A percentile compares a stretch with the other conserved stretches of the same genome.
Evolutionary conservation across 345 rosid genomes (phyloP).

Genomic region (Arabidopsis arenosa): DNA sequence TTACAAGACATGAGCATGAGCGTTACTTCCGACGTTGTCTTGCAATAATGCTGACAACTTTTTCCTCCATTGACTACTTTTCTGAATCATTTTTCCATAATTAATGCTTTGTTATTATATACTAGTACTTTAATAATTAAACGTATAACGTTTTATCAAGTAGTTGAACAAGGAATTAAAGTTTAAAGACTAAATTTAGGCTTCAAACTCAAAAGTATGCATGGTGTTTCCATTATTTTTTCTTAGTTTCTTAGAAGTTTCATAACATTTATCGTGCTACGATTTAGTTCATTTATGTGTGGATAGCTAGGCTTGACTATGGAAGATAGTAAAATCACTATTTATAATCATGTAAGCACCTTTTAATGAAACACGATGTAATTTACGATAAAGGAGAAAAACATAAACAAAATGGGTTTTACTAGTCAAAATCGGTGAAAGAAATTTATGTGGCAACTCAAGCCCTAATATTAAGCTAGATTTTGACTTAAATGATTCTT

Average conservation of each 20-base stretch:
- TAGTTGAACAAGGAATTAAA: not conserved
- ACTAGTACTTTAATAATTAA: not conserved
- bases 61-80: slow-evolving; percentile 29
- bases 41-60: slow-evolving; percentile 38
- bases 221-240: not conserved
- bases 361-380: not conserved
- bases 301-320: slow-evolving; percentile 13
- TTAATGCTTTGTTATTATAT: slow-evolving; percentile 1
- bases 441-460: not conserved
- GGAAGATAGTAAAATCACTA: not conserved
- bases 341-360: slow-evolving; percentile 8
- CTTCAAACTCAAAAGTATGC: slow-evolving; percentile 14
- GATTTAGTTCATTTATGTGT: not conserved
- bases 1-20: slow-evolving; percentile 40
- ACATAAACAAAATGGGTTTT: not conserved
- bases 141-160: not conserved
- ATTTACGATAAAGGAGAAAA: not conserved
- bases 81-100: not conserved
- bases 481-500: not conserved
- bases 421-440: not conserved
- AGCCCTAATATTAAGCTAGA: not conserved
- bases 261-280: slow-evolving; percentile 6
- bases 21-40: slow-evolving; percentile 41
- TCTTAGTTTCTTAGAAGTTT: not conserved
- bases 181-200: slow-evolving; percentile 1